Evolutionary conservation across 1,284 basidiomycete species (phyloP).

Genomic region (Sporisorium iseilematis-ciliati): DNA sequence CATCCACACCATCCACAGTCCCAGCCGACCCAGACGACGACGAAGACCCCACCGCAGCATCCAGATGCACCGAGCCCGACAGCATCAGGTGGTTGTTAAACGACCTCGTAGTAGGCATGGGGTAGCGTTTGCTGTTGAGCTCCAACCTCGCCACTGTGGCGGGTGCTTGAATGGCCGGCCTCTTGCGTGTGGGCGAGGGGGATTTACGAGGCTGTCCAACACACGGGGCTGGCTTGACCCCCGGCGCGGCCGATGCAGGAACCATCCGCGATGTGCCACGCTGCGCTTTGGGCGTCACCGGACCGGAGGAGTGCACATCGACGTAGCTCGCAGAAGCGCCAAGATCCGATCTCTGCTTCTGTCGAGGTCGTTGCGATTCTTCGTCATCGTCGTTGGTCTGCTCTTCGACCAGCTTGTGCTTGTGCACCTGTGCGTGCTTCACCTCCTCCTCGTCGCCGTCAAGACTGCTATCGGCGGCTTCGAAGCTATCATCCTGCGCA

Average conservation of each 20-base stretch:
- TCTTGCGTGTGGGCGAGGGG: conserved; percentile 62
- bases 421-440: conserved; percentile 11
- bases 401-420: conserved; percentile 17
- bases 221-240: conserved; percentile 64
- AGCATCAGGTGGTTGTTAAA: conserved; percentile 30
- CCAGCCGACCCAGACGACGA: too few species aligned
- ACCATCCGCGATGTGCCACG: conserved; percentile 12
- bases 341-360: conserved; percentile 24
- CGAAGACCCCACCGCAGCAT: not conserved
- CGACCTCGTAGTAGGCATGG: conserved; percentile 16
- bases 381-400: conserved; percentile 16
- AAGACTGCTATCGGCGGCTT: conserved; percentile 14
- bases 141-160: conserved; percentile 44
- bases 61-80: conserved; percentile 12
- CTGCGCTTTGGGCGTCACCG: conserved; percentile 32
- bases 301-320: conserved; percentile 5
- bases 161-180: conserved; percentile 49
- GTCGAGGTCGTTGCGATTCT: conserved; percentile 18
- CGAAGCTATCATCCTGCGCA: conserved; percentile 22
- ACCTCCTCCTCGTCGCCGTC: conserved; percentile 27
- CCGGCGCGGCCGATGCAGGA: conserved; percentile 31
- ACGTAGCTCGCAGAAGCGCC: not conserved
- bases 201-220: conserved; percentile 69
- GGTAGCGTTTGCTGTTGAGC: conserved; percentile 24
- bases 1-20: not conserved